Evolutionary conservation across 2,329 filamentous ascomycete genomes (phyloP).

Genomic region (Colletotrichum spaethianum): DNA sequence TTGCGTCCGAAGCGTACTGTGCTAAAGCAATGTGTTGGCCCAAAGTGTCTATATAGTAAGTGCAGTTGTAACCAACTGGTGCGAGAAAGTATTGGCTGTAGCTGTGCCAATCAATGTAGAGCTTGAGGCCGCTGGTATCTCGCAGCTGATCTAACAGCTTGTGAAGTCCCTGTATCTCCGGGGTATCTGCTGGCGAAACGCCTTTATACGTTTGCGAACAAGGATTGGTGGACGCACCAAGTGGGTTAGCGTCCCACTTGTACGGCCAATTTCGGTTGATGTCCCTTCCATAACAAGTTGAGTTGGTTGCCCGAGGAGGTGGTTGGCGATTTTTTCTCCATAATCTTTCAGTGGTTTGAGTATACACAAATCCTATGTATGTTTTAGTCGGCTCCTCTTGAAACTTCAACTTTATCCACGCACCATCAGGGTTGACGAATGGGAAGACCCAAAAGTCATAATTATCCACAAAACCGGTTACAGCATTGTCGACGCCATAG

Average conservation of each 20-base stretch:
- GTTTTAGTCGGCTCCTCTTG: background rate
- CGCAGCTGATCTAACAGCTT: slow-evolving; percentile 50
- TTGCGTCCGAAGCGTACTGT: slow-evolving; percentile 24
- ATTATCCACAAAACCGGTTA: slow-evolving; percentile 62
- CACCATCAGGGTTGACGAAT: slow-evolving; percentile 63
- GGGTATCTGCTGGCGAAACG: slow-evolving; percentile 55
- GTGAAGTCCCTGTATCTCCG: slow-evolving; percentile 62
- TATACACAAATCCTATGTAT: slow-evolving; percentile 59
- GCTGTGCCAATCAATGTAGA: slow-evolving; percentile 64
- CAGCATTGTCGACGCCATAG: slow-evolving; percentile 54
- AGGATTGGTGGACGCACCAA: slow-evolving; percentile 62
- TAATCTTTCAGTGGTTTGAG: slow-evolving; percentile 60
- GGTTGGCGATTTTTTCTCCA: slow-evolving; percentile 68
- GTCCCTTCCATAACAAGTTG: slow-evolving; percentile 62
- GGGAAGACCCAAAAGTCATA: slow-evolving; percentile 71
- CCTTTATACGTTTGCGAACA: slow-evolving; percentile 63
- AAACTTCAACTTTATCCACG: background rate
- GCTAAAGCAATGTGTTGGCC: slow-evolving; percentile 54
- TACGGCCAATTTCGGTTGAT: slow-evolving; percentile 70
- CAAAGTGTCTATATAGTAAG: slow-evolving; percentile 54
- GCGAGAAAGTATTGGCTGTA: slow-evolving; percentile 60
- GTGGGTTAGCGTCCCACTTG: slow-evolving; percentile 59
- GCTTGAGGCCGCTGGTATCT: slow-evolving; percentile 53
- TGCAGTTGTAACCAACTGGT: slow-evolving; percentile 61
- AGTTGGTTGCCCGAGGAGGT: slow-evolving; percentile 44